Conservation (phyloP, 2,329 filamentous ascomycete species). For the Fusarium vanettenii region DNA sequence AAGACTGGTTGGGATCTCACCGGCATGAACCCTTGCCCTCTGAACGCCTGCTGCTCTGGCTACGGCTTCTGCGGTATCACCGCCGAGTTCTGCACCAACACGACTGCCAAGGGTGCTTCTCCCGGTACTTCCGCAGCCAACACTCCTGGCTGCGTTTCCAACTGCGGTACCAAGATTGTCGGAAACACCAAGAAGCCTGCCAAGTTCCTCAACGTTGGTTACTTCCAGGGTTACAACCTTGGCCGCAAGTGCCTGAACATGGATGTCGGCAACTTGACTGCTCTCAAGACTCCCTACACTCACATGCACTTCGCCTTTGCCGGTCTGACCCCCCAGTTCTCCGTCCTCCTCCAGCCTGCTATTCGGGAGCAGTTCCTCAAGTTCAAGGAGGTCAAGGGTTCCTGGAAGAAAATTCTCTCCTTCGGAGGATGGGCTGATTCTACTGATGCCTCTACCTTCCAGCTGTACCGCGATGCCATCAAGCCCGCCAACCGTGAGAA, state of each 20-base stretch:
- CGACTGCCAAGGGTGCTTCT: slow-evolving; percentile 41
- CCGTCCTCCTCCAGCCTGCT: slow-evolving; percentile 31
- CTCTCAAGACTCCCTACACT: slow-evolving; percentile 38
- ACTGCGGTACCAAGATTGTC: slow-evolving; percentile 48
- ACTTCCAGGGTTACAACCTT: slow-evolving; percentile 49
- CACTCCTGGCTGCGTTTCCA: slow-evolving; percentile 46
- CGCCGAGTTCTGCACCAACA: slow-evolving; percentile 54
- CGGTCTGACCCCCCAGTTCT: slow-evolving; percentile 34
- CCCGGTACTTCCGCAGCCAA: slow-evolving; percentile 43
- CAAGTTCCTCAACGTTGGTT: slow-evolving; percentile 44
- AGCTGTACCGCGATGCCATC: slow-evolving; percentile 46
- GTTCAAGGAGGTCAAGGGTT: slow-evolving; percentile 44
- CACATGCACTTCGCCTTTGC: slow-evolving; percentile 51
- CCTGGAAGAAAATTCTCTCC: slow-evolving; percentile 49
- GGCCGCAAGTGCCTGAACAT: slow-evolving; percentile 46
- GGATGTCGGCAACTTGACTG: slow-evolving; percentile 41
- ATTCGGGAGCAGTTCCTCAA: slow-evolving; percentile 44
- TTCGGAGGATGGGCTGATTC: slow-evolving; percentile 52
- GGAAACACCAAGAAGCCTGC: slow-evolving; percentile 42
- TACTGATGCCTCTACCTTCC: slow-evolving; percentile 39
- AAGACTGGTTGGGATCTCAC: slow-evolving; percentile 47
- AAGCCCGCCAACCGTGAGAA: slow-evolving; percentile 50
- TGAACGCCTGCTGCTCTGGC: slow-evolving; percentile 55
- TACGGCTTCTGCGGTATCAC: slow-evolving; percentile 60
- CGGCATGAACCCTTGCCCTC: slow-evolving; percentile 58